Conservation (phyloP, 768 basidiomycete genomes). For the Leccinum obscurum region DNA sequence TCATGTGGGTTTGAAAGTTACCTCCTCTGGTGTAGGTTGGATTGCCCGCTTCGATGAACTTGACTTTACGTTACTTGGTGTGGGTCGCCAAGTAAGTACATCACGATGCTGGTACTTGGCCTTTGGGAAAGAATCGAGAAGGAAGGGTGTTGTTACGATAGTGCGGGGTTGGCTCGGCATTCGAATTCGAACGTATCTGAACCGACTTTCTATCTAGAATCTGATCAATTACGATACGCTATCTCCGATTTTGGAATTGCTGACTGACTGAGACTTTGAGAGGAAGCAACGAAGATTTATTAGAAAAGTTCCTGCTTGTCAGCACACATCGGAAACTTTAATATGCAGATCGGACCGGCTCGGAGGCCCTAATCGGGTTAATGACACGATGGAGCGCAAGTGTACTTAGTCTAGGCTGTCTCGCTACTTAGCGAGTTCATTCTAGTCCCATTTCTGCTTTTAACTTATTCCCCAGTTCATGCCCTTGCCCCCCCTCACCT, state of each 20-base stretch:
- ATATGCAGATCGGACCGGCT: background rate
- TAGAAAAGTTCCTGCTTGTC: background rate
- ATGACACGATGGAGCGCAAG: background rate
- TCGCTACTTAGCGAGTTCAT: background rate
- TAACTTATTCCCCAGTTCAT: constrained; percentile 7
- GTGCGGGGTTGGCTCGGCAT: background rate
- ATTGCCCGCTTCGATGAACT: background rate
- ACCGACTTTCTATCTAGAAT: background rate
- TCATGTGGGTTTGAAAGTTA: background rate
- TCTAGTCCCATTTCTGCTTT: background rate
- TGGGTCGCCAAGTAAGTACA: background rate
- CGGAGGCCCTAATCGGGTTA: background rate
- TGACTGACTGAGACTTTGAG: too few species aligned
- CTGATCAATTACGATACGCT: background rate
- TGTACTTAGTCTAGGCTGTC: too few species aligned
- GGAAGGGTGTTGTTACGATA: background rate
- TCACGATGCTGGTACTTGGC: background rate
- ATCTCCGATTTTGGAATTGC: background rate
- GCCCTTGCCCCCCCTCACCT: constrained; percentile 3
- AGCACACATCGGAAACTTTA: background rate
- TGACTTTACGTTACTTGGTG: background rate
- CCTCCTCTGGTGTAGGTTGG: background rate
- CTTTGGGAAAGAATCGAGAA: background rate
- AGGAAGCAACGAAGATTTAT: too few species aligned
- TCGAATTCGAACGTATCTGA: background rate